These are phyloP conservation scores for Colletotrichum melonis DNA, from an alignment of 2,329 filamentous ascomycete species.

Conservation along the genomic window DNA sequence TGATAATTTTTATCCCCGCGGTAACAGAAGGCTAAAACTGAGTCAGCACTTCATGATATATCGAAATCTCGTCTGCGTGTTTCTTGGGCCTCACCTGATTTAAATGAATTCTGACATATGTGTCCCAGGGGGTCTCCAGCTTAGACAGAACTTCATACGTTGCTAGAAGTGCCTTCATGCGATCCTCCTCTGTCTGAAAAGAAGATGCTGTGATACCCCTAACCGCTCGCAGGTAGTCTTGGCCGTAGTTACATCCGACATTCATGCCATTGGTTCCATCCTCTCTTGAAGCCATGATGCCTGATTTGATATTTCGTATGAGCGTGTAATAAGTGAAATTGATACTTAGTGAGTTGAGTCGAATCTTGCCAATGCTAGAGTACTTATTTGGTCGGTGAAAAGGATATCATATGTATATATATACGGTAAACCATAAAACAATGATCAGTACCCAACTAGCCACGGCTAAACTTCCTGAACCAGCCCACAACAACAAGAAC, in stretches of 20 bases:
- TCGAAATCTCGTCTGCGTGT: background rate
- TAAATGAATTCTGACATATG: background rate
- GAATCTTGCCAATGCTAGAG: no score
- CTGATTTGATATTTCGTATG: background rate
- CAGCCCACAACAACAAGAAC: background rate
- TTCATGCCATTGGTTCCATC: background rate
- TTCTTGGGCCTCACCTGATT: background rate
- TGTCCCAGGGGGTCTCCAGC: slow-evolving; percentile 19
- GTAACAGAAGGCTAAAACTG: background rate
- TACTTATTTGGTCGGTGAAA: no score
- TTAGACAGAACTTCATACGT: slow-evolving; percentile 2
- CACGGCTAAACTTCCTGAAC: background rate
- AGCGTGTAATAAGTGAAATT: no score
- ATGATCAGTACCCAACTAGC: no score
- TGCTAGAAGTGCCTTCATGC: background rate
- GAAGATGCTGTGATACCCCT: background rate
- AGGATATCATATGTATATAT: no score
- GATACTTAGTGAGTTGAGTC: no score
- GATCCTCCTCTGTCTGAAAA: slow-evolving; percentile 4
- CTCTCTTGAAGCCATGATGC: background rate
- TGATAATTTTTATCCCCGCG: background rate
- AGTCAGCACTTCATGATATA: background rate
- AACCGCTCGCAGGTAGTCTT: slow-evolving; percentile 4
- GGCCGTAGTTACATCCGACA: background rate
- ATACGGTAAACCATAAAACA: background rate